Evolutionary conservation across 2,329 filamentous ascomycete genomes (phyloP), one percentile per base, ranked within the genome.

Genomic region (Talaromyces sp.): DNA sequence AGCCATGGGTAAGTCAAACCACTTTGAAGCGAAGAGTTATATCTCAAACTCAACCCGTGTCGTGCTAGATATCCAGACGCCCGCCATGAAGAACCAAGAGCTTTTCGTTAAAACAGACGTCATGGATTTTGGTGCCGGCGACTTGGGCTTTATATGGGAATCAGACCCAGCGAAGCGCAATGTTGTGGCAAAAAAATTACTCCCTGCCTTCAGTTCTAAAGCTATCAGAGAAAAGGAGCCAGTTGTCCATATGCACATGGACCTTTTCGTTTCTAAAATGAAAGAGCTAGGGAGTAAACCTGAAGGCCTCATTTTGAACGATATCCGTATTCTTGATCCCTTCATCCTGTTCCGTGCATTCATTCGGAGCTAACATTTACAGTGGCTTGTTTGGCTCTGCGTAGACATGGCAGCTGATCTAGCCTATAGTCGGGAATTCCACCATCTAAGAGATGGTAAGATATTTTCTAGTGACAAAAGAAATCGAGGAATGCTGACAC

Each of bases 91-190:
- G 16, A 47, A 57, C 36, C 57, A 64, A 14, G 65, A 68, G 16
- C 59, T 47, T n/a, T 68, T 54, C 16, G 7, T 63, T 3, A 68
- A 67, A 50, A 68, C 66, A 12, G 61, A 66, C 36, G n/a, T 66
- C 2, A 63, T 64, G 64, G 63, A 68, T 36, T 64, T 63, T 50
- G 66, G 64, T 12, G 31, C 50, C 5, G 61, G 61, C 18, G 64
- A 66, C 42, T 7, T 31, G 16, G 66, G 65, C 18, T 61, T 67
- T 58, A 65, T 62, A 16, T 67, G 62, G 64, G 65, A 68, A 52
- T 12, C 27, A 16, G 66, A 68, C 47, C 64, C 64, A 10, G 64
- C 55, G 27, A 65, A 64, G 50, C 62, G 63, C 42, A 51, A 53
- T 5, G 57, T 60, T n/a, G 61, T 66, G 2, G 33, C 33, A 23